Conservation (phyloP, 108 stramenopile species). For the Cylindrotheca fusiformis region DNA sequence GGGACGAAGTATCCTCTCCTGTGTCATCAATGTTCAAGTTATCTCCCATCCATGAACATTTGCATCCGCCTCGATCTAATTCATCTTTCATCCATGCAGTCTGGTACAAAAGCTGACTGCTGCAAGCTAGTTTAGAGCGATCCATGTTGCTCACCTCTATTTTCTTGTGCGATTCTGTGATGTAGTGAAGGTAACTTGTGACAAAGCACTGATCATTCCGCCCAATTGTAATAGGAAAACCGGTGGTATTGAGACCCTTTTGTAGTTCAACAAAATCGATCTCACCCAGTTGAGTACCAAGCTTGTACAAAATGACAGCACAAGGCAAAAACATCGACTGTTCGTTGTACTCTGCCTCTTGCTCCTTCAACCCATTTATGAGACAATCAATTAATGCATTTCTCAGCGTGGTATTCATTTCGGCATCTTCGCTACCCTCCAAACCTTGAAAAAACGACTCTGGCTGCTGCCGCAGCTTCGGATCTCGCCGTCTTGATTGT, state of each 20-base stretch:
- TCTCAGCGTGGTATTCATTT: constrained; percentile 16
- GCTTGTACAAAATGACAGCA: constrained; percentile 23
- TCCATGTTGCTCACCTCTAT: constrained; percentile 9
- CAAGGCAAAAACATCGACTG: constrained; percentile 4
- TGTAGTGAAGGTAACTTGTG: background rate
- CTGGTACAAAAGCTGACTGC: constrained; percentile 1
- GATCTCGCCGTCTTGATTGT: constrained; percentile 50
- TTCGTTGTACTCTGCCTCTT: background rate
- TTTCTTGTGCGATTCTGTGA: background rate
- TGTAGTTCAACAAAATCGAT: constrained; percentile 16
- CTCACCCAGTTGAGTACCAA: constrained; percentile 20
- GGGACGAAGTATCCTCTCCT: background rate
- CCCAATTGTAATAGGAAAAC: background rate
- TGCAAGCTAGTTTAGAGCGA: constrained; percentile 7
- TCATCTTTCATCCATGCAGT: constrained; percentile 9
- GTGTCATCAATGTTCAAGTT: background rate
- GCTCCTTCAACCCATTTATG: constrained; percentile 7
- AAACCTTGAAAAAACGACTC: constrained; percentile 53
- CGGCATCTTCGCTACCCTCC: constrained; percentile 39
- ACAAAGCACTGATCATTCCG: constrained; percentile 6
- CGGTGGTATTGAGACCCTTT: constrained; percentile 4
- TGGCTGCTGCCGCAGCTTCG: constrained; percentile 54
- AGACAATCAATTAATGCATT: constrained; percentile 34
- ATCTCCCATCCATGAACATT: constrained; percentile 15
- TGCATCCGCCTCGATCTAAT: background rate